These are phyloP conservation scores for Cyberlindnera samutprakarnensis DNA, from an alignment of 805 yeast species.

Conservation along the genomic window DNA sequence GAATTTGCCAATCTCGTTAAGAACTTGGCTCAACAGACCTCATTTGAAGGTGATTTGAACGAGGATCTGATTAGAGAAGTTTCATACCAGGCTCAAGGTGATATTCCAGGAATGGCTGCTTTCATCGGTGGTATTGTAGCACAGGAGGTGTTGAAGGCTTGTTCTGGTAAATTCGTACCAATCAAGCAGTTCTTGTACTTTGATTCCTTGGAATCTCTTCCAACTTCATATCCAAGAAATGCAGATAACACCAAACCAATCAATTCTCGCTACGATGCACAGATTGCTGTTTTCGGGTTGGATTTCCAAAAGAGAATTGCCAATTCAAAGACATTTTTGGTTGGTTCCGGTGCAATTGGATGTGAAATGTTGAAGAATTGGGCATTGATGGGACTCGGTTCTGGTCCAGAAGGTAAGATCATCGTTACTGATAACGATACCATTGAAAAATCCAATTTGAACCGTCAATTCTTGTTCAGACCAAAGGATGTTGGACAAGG, in stretches of 20 bases:
- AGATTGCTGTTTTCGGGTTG: constrained; percentile 88
- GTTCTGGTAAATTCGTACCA: constrained; percentile 94
- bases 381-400: constrained; percentile 94
- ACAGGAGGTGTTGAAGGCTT: constrained; percentile 92
- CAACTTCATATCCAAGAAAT: constrained; percentile 56
- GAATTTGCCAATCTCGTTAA: constrained; percentile 55
- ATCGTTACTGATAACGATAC: constrained; percentile 88
- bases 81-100: constrained; percentile 85
- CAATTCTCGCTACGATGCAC: constrained; percentile 85
- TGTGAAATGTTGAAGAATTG: constrained; percentile 98
- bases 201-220: constrained; percentile 89
- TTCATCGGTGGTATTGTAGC: constrained; percentile 92
- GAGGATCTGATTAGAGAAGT: constrained; percentile 62
- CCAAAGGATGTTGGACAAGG: constrained; percentile 89
- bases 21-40: constrained; percentile 48
- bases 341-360: constrained; percentile 98
- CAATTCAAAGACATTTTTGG: constrained; percentile 79
- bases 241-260: constrained; percentile 69
- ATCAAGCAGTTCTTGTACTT: constrained; percentile 86
- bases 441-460: constrained; percentile 91
- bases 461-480: constrained; percentile 93
- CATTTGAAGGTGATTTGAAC: constrained; percentile 56
- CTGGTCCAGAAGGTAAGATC: constrained; percentile 84
- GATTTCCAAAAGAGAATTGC: constrained; percentile 66
- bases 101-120: constrained; percentile 82